These are phyloP conservation scores for Trichoderma gamsii DNA, from an alignment of 495 filamentous ascomycete species.

Conservation along the genomic window DNA sequence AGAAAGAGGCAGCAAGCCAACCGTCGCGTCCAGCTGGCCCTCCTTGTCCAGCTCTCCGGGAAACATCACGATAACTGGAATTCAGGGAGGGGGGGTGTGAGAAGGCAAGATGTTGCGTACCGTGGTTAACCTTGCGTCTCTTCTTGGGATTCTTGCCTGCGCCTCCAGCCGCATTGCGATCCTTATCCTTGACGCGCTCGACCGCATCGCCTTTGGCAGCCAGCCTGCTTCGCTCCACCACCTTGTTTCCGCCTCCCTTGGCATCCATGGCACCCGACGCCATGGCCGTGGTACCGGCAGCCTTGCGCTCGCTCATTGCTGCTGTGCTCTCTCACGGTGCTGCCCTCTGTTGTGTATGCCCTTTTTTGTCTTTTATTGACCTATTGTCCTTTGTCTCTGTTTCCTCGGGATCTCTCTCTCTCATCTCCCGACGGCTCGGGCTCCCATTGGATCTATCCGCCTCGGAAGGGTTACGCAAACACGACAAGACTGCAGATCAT, in stretches of 20 bases:
- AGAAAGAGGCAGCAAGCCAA: background rate
- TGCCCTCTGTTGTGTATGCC: background rate
- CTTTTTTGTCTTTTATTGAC: background rate
- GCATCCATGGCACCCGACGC: constrained; percentile 5
- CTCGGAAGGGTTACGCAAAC: constrained; percentile 10
- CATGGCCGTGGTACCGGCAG: background rate
- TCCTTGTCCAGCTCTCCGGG: constrained; percentile 26
- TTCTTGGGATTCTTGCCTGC: constrained; percentile 72
- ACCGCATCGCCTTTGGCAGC: constrained; percentile 25
- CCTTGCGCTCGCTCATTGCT: constrained; percentile 9
- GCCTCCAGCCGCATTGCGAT: constrained; percentile 25
- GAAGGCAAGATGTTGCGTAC: constrained; percentile 48
- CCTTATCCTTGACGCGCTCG: constrained; percentile 25
- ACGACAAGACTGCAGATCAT: constrained; percentile 6
- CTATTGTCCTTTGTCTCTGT: background rate
- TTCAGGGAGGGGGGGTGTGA: constrained; percentile 20
- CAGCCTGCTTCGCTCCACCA: constrained; percentile 48
- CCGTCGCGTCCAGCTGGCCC: background rate
- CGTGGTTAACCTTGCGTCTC: constrained; percentile 99
- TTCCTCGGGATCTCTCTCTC: background rate
- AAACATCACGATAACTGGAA: constrained; percentile 26
- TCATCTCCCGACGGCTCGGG: background rate
- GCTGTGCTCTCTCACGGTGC: background rate
- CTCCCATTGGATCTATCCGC: constrained; percentile 12
- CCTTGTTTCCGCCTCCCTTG: constrained; percentile 31